Conservation (phyloP, 1,284 basidiomycete genomes). For the Sanghuangporus sanghuang region DNA sequence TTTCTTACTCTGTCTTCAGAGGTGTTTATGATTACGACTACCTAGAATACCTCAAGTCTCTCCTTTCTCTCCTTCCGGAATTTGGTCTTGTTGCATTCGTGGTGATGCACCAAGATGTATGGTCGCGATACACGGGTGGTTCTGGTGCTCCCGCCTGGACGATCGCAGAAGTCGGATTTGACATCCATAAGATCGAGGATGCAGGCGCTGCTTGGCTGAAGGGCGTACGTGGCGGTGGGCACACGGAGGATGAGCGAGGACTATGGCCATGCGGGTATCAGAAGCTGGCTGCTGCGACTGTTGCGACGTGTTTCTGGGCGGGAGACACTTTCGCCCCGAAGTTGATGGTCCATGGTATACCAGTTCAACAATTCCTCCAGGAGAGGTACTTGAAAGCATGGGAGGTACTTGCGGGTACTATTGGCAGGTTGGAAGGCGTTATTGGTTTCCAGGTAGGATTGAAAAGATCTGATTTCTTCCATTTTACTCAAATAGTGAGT, state of each 20-base stretch:
- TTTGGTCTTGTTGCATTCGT: conserved; percentile 84
- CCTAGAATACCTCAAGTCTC: conserved; percentile 68
- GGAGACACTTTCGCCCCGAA: conserved; percentile 83
- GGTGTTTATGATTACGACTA: conserved; percentile 84
- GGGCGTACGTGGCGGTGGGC: conserved; percentile 72
- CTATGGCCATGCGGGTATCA: conserved; percentile 91
- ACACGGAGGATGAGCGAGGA: conserved; percentile 68
- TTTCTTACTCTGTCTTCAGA: conserved; percentile 31
- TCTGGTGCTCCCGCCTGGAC: conserved; percentile 94
- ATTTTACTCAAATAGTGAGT: neutral
- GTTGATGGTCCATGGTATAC: conserved; percentile 53
- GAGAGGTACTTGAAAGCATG: conserved; percentile 78
- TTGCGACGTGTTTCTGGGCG: conserved; percentile 90
- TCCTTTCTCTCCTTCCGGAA: conserved; percentile 74
- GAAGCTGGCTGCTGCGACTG: conserved; percentile 82
- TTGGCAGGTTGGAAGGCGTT: conserved; percentile 75
- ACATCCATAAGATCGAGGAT: conserved; percentile 69
- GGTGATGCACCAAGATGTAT: conserved; percentile 87
- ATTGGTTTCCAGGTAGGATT: conserved; percentile 80
- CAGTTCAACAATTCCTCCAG: conserved; percentile 84
- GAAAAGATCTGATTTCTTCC: neutral
- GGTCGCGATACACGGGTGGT: conserved; percentile 92
- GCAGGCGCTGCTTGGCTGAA: conserved; percentile 81
- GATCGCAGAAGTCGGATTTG: conserved; percentile 74
- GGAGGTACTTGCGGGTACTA: conserved; percentile 58